Base-by-base conservation (phyloP, 228 moss, liverwort and hornwort species). In the Sphagnum magellanicum region DNA sequence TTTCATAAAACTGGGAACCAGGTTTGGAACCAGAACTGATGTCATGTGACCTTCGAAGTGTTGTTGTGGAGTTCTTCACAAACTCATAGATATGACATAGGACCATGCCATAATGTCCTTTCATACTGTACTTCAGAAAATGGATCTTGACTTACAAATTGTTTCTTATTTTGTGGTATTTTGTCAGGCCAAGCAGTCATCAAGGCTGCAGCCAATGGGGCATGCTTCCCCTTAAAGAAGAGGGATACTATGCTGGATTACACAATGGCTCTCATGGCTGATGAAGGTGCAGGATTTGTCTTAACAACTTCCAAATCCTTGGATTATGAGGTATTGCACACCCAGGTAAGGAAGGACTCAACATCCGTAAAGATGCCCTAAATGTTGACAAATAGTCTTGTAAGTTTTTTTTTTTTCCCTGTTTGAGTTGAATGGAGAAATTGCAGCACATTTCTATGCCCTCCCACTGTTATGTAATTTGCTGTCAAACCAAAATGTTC, bases 231-330 rank as follows among this genome's bases (percentile, higher is more conserved):
- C 58, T 73, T 98, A 73, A 98, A 79, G 74, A 93, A 91, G 66
- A 91, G 97, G 46, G 97, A 98, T 81, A 90, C 87, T 76, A 91
- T 98, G 86, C 74, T 93, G 81, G 93, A 98, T 61, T 93, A 87
- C 50, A 93, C 91, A 57, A 98, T 98, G 80, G 85, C 97, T 66
- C 84, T 98, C 48, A 98, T 98, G 97, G 90, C 93, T 67, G 89
- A 91, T 64, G 87, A 91, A 77, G 83, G 86, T 76, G 88, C 84
- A 76, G 91, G 90, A 66, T 93, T 90, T 78, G 89, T 91, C 67
- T 73, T 91, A 75, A 91, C 88, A 75, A 78, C 87, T 52, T 90
- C 91, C 61, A 89, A 85, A 81, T 72, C 79, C 48, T 74, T 83
- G 68, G 97, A 98, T 67, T 86, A 88, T 14, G 91, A 90, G 72